Percentiles rank a stretch among this genome's conserved stretches.
Evolutionary conservation across 2,329 filamentous ascomycete species (phyloP).

Genomic region (Zopfia rhizophila): DNA sequence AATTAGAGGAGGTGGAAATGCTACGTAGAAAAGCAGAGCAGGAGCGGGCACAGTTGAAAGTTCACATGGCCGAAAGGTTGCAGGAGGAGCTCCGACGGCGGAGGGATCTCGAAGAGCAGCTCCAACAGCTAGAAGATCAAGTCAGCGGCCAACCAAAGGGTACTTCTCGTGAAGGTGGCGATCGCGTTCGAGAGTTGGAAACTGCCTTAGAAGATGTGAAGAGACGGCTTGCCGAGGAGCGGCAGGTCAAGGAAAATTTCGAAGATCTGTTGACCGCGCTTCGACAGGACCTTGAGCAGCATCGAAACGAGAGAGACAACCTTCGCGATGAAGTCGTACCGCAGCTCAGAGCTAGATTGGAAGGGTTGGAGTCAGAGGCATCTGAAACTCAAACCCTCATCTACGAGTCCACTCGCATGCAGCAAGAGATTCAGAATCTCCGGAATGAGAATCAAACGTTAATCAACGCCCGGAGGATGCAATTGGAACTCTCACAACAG

Average conservation of each 20-base stretch:
- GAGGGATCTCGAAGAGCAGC: slow-evolving; percentile 81
- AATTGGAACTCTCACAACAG: slow-evolving; percentile 56
- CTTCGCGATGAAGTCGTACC: slow-evolving; percentile 89
- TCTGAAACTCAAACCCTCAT: slow-evolving; percentile 76
- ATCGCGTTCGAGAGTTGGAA: slow-evolving; percentile 80
- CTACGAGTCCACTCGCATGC: slow-evolving; percentile 84
- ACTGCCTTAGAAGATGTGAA: slow-evolving; percentile 82
- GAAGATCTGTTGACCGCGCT: slow-evolving; percentile 90
- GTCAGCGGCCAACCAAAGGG: slow-evolving; percentile 58
- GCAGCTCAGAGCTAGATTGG: slow-evolving; percentile 77
- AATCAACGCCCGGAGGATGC: slow-evolving; percentile 58
- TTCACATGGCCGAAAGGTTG: slow-evolving; percentile 85
- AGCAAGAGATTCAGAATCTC: slow-evolving; percentile 76
- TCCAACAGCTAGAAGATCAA: slow-evolving; percentile 82
- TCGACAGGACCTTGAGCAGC: slow-evolving; percentile 81
- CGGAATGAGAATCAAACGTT: slow-evolving; percentile 73
- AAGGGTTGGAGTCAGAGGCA: slow-evolving; percentile 80
- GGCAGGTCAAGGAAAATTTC: slow-evolving; percentile 89
- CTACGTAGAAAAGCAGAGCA: slow-evolving; percentile 87
- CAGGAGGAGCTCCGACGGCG: slow-evolving; percentile 85
- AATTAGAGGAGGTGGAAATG: slow-evolving; percentile 79
- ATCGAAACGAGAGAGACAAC: slow-evolving; percentile 90
- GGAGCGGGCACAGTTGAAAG: slow-evolving; percentile 85
- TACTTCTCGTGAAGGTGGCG: slow-evolving; percentile 45
- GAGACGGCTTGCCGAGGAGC: slow-evolving; percentile 84